Evolutionary conservation across 2,329 filamentous ascomycete genomes (phyloP).

Genomic region (Epichloe gansuensis): DNA sequence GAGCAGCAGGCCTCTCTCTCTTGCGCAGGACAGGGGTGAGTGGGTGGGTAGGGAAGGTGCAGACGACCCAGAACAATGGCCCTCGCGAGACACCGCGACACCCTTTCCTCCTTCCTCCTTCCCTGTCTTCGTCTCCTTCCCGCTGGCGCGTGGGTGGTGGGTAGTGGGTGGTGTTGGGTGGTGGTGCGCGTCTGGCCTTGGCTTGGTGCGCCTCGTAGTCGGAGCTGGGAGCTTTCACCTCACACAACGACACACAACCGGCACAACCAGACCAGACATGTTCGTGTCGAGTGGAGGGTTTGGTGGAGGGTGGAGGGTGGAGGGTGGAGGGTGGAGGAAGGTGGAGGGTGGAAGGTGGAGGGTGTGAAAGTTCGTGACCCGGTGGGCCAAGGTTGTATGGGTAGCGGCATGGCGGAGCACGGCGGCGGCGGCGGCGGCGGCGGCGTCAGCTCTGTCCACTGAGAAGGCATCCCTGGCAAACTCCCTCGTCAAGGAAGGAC

Average conservation of each 20-base stretch:
- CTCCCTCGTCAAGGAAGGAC: slow-evolving; percentile 7
- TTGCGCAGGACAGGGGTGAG: slow-evolving; percentile 3
- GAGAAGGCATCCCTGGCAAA: slow-evolving; percentile 7
- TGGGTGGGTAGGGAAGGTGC: not conserved
- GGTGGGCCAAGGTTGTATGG: not conserved
- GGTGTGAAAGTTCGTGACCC: not conserved
- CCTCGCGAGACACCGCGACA: not conserved
- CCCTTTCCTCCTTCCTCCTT: not conserved
- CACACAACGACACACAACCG: not conserved
- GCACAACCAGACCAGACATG: not conserved
- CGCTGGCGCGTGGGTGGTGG: not conserved
- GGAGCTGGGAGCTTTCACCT: no score
- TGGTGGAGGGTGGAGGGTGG: not conserved
- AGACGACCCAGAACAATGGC: not conserved
- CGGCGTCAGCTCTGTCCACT: slow-evolving; percentile 8
- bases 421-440: slow-evolving; percentile 9
- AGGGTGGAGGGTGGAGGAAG: slow-evolving; percentile 1
- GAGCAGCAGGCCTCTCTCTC: not conserved
- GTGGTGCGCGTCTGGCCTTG: not conserved
- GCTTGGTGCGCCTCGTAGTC: no score
- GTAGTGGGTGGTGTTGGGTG: not conserved
- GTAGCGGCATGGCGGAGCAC: slow-evolving; percentile 1
- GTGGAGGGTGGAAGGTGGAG: not conserved
- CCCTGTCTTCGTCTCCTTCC: not conserved
- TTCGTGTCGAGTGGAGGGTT: not conserved